Base-by-base conservation (phyloP, 129 eudicot genomes). In the Flaveria trinervia region DNA sequence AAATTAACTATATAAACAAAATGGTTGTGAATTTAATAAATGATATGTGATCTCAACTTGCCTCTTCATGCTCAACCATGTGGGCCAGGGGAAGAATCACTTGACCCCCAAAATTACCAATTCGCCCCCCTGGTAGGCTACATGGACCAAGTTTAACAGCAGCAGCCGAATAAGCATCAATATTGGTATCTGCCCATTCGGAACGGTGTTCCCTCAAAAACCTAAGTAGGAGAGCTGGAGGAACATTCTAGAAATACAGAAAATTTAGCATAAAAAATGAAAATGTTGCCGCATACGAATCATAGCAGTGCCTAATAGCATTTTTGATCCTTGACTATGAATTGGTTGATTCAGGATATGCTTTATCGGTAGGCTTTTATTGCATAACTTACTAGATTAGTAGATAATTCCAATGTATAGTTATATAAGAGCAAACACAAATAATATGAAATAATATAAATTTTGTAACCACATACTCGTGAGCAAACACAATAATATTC, bases 51-150 rank as follows among this genome's bases (percentile, higher is more conserved):
- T 45, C 10, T 48, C 25, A 70, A 81, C 78, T 72, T 75, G 48
- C 88, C 85, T 85, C 85, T 81, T 85, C 88, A 74, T 85, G 88
- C 75, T 85, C 88, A 33, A 85, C 74, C 3, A 85, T 85, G 73
- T 85, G 88, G 68, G 85, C 85, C 16, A 85, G 81, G 0, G 88
- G 88, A 77, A 85, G 85, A 73, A 75, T 81, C 36, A 85, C 85
- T 41, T 85, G 88, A 68, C 85, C 77, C n/a, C 84, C 71, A 2
- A 80, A 80, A 74, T 59, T 80, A 80, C 80, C 80, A 23, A 74
- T 61, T 33, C 84, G 80, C 20, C 79, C 73, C 76, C 84, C 84
- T 3, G 71, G 71, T 20, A 80, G 52, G 71, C 75, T 67, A 39
- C 71, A 74, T 6, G 84, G 80, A 67, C 80, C 84, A 7, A 80